Base-by-base conservation (phyloP, 257 asterid genomes). In the Echium plantagineum region DNA sequence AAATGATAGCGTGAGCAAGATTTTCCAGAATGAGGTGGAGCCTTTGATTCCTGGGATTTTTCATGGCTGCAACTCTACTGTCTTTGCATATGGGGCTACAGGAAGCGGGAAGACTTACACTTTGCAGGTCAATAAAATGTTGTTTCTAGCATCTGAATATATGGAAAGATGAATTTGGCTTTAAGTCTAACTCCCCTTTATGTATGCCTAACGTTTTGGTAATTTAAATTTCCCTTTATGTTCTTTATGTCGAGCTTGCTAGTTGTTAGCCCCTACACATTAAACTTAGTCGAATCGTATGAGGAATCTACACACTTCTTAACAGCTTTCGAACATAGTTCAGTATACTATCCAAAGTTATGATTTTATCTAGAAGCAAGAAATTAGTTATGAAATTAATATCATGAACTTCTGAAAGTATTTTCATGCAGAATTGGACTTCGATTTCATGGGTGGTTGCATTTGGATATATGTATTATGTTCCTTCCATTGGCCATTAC, bases 31-130 rank as follows among this genome's bases (percentile, higher is more conserved):
- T 66, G 98, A 91, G 81, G 89, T 91, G 63, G 72, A 63, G 82
- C 94, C 90, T 57, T 68, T 91, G 78, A 83, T 91, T 72, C 94
- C 89, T 2, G 80, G 89, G 46, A 17, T 88, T 10, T 82, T 91
- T 69, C 74, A 80, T 60, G 96, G 98, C 7, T 70, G 49, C 48
- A 88, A 91, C 54, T 87, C 91, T 13, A 88, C 98, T 2, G 75
- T 88, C 35, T 91, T 91, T 65, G 95, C 96, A 55, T 88, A 91
- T 69, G 98, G 98, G 9, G 98, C 98, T 30, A 88, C 98, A 5
- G 98, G 98, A 3, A 91, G 98, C 70, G 98, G 98, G 26, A 91
- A 90, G 54, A 90, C 96, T 24, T 83, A 77, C 73, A 88, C 96
- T 6, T 83, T 91, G 94, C 98, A 91, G 98, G 98, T 90, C 64